phyloP scores from a whole-genome alignment of 106 monocot species.

The Posidonia australis region DNA sequence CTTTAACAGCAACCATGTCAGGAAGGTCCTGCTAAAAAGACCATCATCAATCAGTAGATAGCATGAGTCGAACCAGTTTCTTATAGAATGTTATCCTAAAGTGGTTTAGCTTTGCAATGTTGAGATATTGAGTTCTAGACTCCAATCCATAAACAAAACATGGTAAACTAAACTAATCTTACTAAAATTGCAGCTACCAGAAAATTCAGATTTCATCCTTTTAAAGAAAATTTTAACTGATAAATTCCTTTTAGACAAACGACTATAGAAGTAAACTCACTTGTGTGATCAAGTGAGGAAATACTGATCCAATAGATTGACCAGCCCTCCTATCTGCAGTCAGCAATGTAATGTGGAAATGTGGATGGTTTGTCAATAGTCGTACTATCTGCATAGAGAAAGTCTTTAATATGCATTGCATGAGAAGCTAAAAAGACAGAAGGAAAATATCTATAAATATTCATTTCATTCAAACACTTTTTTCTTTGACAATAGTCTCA shows the following conservation, averaged over 20 bases:
- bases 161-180: not conserved
- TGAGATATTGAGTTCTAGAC: too few species aligned
- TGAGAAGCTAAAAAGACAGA: not conserved
- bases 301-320: conserved; percentile 73
- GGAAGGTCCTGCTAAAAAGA: conserved; percentile 58
- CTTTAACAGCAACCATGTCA: conserved; percentile 67
- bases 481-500: too few species aligned
- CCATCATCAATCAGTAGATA: not conserved
- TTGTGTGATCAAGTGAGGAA: conserved; percentile 80
- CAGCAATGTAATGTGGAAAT: conserved; percentile 62
- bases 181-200: not conserved
- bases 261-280: conserved; percentile 19
- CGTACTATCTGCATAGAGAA: conserved; percentile 58
- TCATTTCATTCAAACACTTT: too few species aligned
- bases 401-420: not conserved
- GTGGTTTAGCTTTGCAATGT: too few species aligned
- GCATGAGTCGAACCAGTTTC: too few species aligned
- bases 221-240: not conserved
- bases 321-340: conserved; percentile 98
- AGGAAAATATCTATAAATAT: not conserved
- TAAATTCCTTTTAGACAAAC: not conserved
- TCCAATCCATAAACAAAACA: not conserved
- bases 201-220: not conserved
- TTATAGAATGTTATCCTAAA: too few species aligned
- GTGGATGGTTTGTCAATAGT: conserved; percentile 83